phyloP scores from a whole-genome alignment of 805 yeast genomes.

The Torulaspora gathmanii region DNA sequence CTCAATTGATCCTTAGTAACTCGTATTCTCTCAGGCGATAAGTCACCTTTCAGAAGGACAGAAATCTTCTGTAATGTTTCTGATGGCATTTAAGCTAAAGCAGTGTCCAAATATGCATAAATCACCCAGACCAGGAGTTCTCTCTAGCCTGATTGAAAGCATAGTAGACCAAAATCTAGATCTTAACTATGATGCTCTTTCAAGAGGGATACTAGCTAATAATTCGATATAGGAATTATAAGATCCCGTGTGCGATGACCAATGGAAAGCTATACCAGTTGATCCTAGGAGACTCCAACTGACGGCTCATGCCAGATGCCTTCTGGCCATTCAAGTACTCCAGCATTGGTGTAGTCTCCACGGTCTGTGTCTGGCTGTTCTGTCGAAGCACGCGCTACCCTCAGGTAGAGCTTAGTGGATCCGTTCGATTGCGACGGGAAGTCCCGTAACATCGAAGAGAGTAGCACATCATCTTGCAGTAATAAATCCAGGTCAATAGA shows the following conservation, averaged over 20 bases:
- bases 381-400: slow-evolving; percentile 51
- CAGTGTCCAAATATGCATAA: background rate
- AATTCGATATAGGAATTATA: background rate
- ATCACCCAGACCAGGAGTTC: background rate
- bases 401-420: slow-evolving; percentile 42
- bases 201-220: too few species aligned
- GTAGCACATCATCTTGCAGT: slow-evolving; percentile 29
- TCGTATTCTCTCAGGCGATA: slow-evolving; percentile 52
- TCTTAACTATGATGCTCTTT: too few species aligned
- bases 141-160: background rate
- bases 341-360: slow-evolving; percentile 68
- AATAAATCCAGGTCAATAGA: slow-evolving; percentile 42
- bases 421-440: slow-evolving; percentile 28
- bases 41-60: slow-evolving; percentile 37
- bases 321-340: slow-evolving; percentile 52
- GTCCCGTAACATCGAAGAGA: slow-evolving; percentile 32
- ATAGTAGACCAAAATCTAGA: background rate
- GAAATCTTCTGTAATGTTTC: slow-evolving; percentile 32
- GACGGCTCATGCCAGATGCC: slow-evolving; percentile 49
- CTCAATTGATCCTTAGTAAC: slow-evolving; percentile 50
- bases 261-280: background rate
- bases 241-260: background rate
- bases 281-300: slow-evolving; percentile 45
- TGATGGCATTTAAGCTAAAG: slow-evolving; percentile 15
- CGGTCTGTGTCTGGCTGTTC: slow-evolving; percentile 37